phyloP scores from a whole-genome alignment of 106 monocot species.

The Vanilla planifolia region DNA sequence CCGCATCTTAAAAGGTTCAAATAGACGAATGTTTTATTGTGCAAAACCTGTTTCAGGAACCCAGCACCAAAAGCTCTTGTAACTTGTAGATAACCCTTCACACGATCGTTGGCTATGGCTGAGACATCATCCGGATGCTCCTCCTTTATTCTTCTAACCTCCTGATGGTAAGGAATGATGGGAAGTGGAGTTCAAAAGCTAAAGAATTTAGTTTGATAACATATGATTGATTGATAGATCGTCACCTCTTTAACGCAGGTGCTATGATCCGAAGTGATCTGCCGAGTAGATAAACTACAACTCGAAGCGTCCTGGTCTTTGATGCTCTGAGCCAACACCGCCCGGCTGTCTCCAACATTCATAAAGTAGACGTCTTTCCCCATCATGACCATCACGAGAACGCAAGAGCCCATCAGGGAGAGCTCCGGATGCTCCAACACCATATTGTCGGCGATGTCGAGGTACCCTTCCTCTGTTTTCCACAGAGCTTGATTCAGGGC shows the following conservation, averaged over 20 bases:
- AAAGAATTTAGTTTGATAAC: not conserved
- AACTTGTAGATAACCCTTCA: conserved; percentile 63
- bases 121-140: conserved; percentile 49
- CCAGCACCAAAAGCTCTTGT: conserved; percentile 75
- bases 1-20: too few relatives aligned
- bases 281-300: conserved; percentile 38
- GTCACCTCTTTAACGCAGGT: conserved; percentile 56
- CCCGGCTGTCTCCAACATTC: conserved; percentile 81
- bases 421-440: conserved; percentile 68
- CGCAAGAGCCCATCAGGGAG: conserved; percentile 86
- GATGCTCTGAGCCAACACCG: conserved; percentile 1
- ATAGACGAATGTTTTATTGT: too few relatives aligned
- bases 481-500: conserved; percentile 43
- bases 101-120: conserved; percentile 42
- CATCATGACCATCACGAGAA: conserved; percentile 92
- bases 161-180: conserved; percentile 20
- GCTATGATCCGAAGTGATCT: conserved; percentile 77
- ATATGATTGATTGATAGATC: not conserved
- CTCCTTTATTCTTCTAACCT: conserved; percentile 37
- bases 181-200: not conserved
- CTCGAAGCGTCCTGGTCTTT: conserved; percentile 7
- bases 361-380: conserved; percentile 82
- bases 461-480: conserved; percentile 67
- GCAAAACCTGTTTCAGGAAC: conserved; percentile 69
- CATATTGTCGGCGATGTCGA: conserved; percentile 68